A percentile compares a stretch with the other conserved stretches of the same genome.
Conservation (phyloP, 192 early-diverging fungal species). For the Geranomyces michiganensis region DNA sequence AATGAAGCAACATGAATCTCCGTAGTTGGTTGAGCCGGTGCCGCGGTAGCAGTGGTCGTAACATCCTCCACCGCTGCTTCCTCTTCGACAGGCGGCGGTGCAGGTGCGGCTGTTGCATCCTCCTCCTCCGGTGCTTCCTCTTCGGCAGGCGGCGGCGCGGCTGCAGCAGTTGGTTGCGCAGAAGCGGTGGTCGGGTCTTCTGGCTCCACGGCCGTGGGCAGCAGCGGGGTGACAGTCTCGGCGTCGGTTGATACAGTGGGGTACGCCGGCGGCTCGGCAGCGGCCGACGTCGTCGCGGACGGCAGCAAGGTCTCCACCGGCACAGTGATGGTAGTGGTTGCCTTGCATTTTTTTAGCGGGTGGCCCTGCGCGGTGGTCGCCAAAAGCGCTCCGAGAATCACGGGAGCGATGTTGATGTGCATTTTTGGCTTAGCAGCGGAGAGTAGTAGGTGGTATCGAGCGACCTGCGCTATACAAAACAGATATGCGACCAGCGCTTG, state of each 20-base stretch:
- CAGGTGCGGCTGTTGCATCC: not conserved
- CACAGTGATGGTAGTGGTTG: not conserved
- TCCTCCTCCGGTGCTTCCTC: not conserved
- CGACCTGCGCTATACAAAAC: not conserved
- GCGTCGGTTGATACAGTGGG: too few relatives aligned
- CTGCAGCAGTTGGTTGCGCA: too few relatives aligned
- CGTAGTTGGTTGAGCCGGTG: not conserved
- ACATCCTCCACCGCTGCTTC: too few relatives aligned
- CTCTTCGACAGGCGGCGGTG: conserved; percentile 1
- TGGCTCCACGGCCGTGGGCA: too few relatives aligned
- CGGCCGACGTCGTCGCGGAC: not conserved
- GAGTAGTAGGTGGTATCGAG: not conserved
- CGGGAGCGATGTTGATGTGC: not conserved
- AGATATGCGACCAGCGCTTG: not conserved
- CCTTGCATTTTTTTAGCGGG: not conserved
- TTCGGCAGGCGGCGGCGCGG: not conserved
- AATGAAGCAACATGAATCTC: not conserved
- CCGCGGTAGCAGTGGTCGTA: not conserved
- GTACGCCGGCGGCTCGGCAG: not conserved
- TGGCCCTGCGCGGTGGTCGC: not conserved
- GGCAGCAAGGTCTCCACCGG: not conserved
- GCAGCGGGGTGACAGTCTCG: too few relatives aligned
- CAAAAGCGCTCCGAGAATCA: not conserved
- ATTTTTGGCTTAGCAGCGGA: not conserved
- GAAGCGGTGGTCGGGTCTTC: too few relatives aligned